These are phyloP conservation scores for Podospora didyma DNA, from an alignment of 495 filamentous ascomycete genomes.

Conservation along the genomic window DNA sequence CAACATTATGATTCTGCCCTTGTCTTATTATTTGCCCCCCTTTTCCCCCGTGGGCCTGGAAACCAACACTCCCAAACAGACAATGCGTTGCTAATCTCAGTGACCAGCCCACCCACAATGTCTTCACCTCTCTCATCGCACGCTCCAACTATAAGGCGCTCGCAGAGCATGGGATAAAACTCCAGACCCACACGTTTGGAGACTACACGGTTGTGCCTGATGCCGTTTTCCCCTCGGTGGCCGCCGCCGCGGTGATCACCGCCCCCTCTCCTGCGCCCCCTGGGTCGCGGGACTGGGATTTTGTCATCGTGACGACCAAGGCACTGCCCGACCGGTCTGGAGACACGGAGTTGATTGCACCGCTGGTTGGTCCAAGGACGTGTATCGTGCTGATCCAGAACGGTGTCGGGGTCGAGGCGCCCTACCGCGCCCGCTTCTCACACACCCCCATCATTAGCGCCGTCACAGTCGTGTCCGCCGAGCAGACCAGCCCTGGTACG, in stretches of 20 bases:
- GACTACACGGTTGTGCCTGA: constrained; percentile 49
- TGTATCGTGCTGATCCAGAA: constrained; percentile 66
- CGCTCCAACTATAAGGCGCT: constrained; percentile 54
- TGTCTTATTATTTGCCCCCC: no score
- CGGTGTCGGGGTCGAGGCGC: constrained; percentile 64
- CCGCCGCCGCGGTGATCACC: constrained; percentile 27
- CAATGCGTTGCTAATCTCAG: background rate
- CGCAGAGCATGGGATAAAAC: constrained; percentile 37
- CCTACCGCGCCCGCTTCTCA: constrained; percentile 56
- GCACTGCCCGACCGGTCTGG: constrained; percentile 49
- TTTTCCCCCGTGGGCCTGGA: no score
- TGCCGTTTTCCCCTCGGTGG: constrained; percentile 42
- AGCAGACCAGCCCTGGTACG: constrained; percentile 44
- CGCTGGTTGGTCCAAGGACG: constrained; percentile 44
- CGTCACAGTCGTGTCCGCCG: constrained; percentile 55
- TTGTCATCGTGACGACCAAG: constrained; percentile 57
- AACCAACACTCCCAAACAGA: no score
- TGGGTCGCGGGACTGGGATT: constrained; percentile 44
- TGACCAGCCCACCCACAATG: constrained; percentile 33
- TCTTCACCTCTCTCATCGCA: constrained; percentile 46
- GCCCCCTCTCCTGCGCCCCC: background rate
- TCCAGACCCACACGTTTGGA: constrained; percentile 51
- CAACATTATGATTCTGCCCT: background rate
- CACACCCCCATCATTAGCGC: constrained; percentile 53
- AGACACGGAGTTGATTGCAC: constrained; percentile 44